Percentiles rank a stretch among this genome's conserved stretches.
Evolutionary conservation across 2,329 filamentous ascomycete genomes (phyloP).

Genomic region (Dactylella cylindrospora): DNA sequence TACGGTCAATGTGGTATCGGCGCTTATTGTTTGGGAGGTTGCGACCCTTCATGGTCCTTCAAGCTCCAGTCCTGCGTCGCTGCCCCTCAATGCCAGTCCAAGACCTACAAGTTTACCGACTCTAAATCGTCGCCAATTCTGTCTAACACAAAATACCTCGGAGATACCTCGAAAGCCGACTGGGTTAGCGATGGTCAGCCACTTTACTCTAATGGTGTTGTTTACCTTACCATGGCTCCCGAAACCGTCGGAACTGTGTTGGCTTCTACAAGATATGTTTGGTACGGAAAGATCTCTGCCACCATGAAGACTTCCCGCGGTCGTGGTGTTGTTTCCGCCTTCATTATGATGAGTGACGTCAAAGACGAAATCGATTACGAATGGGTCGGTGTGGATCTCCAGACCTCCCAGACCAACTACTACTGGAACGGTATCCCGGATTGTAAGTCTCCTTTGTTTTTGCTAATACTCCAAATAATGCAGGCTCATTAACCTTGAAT

Average conservation of each 20-base stretch:
- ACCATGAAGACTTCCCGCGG: slow-evolving; percentile 82
- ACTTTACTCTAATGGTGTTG: slow-evolving; percentile 65
- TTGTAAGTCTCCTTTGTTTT: slow-evolving; percentile 63
- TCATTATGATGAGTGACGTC: slow-evolving; percentile 91
- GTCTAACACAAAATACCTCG: slow-evolving; percentile 75
- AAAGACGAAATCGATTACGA: slow-evolving; percentile 99
- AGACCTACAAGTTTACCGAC: slow-evolving; percentile 70
- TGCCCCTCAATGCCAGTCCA: slow-evolving; percentile 75
- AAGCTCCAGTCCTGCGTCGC: slow-evolving; percentile 82
- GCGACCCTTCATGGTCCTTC: slow-evolving; percentile 83
- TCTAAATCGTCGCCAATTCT: slow-evolving; percentile 65
- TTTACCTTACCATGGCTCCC: slow-evolving; percentile 86
- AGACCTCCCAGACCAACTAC: slow-evolving; percentile 85
- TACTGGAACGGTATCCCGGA: slow-evolving; percentile 92
- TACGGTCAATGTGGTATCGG: slow-evolving; percentile 88
- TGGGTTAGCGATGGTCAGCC: slow-evolving; percentile 87
- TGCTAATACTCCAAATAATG: background rate
- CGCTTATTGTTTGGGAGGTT: slow-evolving; percentile 93
- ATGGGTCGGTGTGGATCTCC: slow-evolving; percentile 78
- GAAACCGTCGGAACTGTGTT: slow-evolving; percentile 84
- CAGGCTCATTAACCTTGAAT: background rate
- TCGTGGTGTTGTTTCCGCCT: slow-evolving; percentile 89
- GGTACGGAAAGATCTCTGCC: slow-evolving; percentile 92
- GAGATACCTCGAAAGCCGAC: slow-evolving; percentile 74
- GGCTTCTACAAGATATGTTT: slow-evolving; percentile 82